A percentile compares a stretch with the other conserved stretches of the same genome.
Evolutionary conservation across 2,329 filamentous ascomycete genomes (phyloP).

Genomic region (Phaeoacremonium minimum): DNA sequence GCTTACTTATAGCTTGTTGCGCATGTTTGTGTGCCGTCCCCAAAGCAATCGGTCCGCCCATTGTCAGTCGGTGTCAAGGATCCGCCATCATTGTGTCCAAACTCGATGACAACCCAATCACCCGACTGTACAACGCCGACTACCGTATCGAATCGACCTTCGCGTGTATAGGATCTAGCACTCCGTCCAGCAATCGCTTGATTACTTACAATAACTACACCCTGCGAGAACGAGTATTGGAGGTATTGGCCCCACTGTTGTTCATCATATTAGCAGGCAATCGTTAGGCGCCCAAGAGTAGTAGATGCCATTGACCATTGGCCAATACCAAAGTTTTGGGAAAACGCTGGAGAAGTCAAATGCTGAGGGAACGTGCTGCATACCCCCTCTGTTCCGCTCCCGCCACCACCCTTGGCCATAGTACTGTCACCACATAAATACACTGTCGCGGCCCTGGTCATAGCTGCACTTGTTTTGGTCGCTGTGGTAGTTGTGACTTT

Average conservation of each 20-base stretch:
- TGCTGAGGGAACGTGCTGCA: no score
- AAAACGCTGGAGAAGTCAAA: no score
- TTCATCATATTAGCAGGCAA: no score
- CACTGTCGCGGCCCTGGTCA: background rate
- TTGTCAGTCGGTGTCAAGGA: constrained; percentile 51
- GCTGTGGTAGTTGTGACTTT: no score
- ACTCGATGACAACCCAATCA: constrained; percentile 67
- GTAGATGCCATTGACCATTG: no score
- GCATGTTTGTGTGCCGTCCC: constrained; percentile 49
- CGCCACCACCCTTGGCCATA: constrained; percentile 47
- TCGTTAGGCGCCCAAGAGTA: no score
- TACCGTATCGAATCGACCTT: constrained; percentile 59
- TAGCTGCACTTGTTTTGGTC: no score
- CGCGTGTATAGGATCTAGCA: constrained; percentile 61
- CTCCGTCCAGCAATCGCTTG: constrained; percentile 62
- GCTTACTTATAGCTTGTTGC: constrained; percentile 39
- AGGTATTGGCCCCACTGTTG: constrained; percentile 63
- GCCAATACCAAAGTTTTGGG: no score
- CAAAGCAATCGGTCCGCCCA: constrained; percentile 54
- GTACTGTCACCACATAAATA: constrained; percentile 52
- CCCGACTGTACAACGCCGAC: constrained; percentile 45
- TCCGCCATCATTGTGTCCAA: constrained; percentile 70
- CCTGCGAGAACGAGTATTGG: constrained; percentile 40
- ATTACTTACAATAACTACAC: constrained; percentile 48
- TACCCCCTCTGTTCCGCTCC: constrained; percentile 44